Conservation (phyloP, 192 early-diverging fungal species). For the Obelidium mucronatum region DNA sequence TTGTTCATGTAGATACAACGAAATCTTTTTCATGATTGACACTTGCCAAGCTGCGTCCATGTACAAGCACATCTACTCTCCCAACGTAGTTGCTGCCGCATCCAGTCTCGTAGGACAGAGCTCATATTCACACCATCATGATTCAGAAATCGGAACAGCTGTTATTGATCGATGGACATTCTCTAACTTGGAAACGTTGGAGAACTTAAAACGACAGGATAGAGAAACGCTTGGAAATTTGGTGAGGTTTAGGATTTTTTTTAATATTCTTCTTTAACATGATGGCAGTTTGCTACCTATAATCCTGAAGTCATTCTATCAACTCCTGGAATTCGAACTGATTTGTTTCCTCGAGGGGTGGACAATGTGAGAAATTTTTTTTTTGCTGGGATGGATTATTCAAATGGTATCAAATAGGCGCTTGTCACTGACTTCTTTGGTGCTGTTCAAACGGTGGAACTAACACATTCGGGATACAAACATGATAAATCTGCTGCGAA, state of each 20-base stretch:
- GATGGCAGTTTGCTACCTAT: conserved; percentile 79
- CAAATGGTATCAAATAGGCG: conserved; percentile 45
- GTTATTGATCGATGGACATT: conserved; percentile 99
- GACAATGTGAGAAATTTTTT: conserved; percentile 67
- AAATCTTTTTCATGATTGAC: conserved; percentile 99
- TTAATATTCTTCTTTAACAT: not conserved
- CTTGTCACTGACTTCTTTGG: conserved; percentile 97
- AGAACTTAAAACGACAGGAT: conserved; percentile 27
- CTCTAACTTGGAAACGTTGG: conserved; percentile 84
- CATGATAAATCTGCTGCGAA: not conserved
- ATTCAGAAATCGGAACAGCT: conserved; percentile 93
- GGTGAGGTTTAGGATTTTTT: conserved; percentile 6
- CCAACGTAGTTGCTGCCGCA: conserved; percentile 92
- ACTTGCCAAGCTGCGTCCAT: conserved; percentile 99
- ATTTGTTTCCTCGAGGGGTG: conserved; percentile 81
- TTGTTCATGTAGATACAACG: conserved; percentile 74
- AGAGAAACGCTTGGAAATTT: conserved; percentile 74
- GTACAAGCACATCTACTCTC: conserved; percentile 91
- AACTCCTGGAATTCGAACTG: conserved; percentile 82
- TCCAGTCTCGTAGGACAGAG: conserved; percentile 86
- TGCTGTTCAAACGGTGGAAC: conserved; percentile 88
- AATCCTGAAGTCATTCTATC: conserved; percentile 77
- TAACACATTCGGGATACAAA: conserved; percentile 59
- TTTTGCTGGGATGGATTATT: not conserved
- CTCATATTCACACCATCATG: conserved; percentile 93